These are phyloP conservation scores for Cladophialophora exuberans DNA, from an alignment of 2,329 filamentous ascomycete species.

Conservation along the genomic window DNA sequence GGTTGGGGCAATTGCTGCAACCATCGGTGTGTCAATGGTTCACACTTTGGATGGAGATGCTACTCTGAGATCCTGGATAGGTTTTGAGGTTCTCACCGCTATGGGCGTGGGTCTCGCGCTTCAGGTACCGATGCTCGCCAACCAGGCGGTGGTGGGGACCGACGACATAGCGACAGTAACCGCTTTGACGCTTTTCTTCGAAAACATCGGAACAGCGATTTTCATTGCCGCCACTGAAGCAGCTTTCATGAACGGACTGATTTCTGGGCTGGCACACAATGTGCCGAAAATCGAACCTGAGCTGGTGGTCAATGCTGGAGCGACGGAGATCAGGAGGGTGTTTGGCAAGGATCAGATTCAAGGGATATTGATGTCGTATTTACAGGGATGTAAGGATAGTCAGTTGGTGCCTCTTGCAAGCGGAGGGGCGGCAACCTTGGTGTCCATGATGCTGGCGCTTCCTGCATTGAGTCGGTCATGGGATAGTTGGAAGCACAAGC, in stretches of 20 bases:
- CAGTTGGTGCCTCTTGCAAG: conserved; percentile 25
- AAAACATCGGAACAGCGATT: conserved; percentile 36
- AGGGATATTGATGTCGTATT: conserved; percentile 35
- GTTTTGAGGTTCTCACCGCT: conserved; percentile 39
- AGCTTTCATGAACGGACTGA: conserved; percentile 37
- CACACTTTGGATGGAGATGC: conserved; percentile 37
- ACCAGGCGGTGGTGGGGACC: conserved; percentile 30
- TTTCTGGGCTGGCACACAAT: conserved; percentile 23
- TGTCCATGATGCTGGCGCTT: conserved; percentile 10
- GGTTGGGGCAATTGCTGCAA: conserved; percentile 29
- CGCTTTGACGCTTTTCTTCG: conserved; percentile 32
- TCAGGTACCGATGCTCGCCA: conserved; percentile 32
- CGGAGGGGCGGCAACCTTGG: conserved; percentile 9
- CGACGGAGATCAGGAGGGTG: conserved; percentile 34
- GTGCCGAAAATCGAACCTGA: conserved; percentile 27
- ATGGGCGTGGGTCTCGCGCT: conserved; percentile 32
- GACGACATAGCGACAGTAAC: conserved; percentile 35
- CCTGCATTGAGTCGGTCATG: conserved; percentile 1
- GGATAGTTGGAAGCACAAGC: conserved; percentile 11
- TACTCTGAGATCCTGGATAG: conserved; percentile 38
- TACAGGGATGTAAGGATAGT: conserved; percentile 34
- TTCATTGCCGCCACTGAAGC: conserved; percentile 36
- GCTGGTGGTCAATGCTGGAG: conserved; percentile 34
- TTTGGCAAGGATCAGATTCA: conserved; percentile 33
- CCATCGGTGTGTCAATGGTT: conserved; percentile 37